phyloP scores from a whole-genome alignment of 305 asterid species.

The Fraxinus paxiana region DNA sequence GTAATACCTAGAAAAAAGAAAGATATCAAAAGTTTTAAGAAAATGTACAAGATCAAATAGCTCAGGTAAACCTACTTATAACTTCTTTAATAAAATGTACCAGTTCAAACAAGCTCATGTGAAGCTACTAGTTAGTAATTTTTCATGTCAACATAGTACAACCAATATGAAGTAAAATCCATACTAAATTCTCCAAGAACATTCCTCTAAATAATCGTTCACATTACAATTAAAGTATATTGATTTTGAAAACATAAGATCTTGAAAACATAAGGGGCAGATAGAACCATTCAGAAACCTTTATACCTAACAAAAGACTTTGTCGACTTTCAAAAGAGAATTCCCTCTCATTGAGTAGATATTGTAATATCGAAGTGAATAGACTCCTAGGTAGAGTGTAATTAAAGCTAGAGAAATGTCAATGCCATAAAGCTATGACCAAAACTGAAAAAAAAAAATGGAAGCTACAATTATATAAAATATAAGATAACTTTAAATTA shows the following conservation, averaged over 20 bases:
- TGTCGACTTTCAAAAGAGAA: neutral
- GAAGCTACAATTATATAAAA: neutral
- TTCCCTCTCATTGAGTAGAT: neutral
- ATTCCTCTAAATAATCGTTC: neutral
- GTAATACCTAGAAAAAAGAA: constrained; percentile 58
- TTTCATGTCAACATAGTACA: neutral
- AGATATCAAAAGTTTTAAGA: neutral
- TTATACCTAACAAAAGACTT: neutral
- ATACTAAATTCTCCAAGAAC: neutral
- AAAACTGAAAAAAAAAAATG: neutral
- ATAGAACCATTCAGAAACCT: neutral
- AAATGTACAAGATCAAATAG: neutral
- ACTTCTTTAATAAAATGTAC: neutral
- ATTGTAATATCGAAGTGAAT: neutral
- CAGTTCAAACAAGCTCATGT: neutral
- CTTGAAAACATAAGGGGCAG: neutral
- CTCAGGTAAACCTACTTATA: neutral
- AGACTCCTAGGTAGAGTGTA: neutral
- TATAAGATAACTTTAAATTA: neutral
- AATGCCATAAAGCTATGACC: neutral
- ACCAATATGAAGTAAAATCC: neutral
- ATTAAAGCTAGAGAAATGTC: neutral
- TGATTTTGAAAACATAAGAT: neutral
- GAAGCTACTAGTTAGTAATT: neutral
- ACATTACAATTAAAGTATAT: neutral